These are phyloP conservation scores for Aspergillus pseudoviridinutans DNA, from an alignment of 2,329 filamentous ascomycete species.

Conservation along the genomic window DNA sequence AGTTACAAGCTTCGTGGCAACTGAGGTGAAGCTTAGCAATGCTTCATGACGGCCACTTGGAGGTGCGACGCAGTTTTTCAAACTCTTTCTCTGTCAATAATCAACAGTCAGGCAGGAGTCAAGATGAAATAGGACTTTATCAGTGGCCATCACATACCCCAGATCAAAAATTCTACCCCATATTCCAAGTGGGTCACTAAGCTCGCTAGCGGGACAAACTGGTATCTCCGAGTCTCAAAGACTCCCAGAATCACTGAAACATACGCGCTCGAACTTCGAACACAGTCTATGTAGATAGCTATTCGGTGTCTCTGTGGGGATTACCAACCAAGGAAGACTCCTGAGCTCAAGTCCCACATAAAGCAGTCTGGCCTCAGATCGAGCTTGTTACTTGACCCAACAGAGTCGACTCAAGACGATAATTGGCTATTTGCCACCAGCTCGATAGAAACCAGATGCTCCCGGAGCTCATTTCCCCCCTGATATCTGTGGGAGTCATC, in stretches of 20 bases:
- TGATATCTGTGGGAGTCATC: neutral
- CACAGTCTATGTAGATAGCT: neutral
- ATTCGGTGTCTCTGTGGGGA: neutral
- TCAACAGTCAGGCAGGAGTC: neutral
- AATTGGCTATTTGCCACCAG: neutral
- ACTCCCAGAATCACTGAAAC: neutral
- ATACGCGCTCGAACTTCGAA: neutral
- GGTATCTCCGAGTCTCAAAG: neutral
- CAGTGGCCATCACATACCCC: neutral
- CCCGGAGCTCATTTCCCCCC: neutral
- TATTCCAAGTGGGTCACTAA: neutral
- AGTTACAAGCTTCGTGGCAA: neutral
- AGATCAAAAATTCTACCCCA: neutral
- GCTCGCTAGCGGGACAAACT: neutral
- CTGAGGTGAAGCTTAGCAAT: neutral
- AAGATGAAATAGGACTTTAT: neutral
- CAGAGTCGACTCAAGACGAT: neutral
- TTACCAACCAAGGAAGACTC: neutral
- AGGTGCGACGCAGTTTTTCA: neutral
- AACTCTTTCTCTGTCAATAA: neutral
- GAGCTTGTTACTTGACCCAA: neutral
- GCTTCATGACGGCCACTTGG: neutral
- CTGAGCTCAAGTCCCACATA: too few species aligned
- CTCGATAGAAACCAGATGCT: neutral
- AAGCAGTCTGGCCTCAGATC: too few species aligned